Percentiles rank a stretch among this genome's conserved stretches.
Conservation (phyloP, 1,284 basidiomycete genomes). For the Inonotus obliquus region DNA sequence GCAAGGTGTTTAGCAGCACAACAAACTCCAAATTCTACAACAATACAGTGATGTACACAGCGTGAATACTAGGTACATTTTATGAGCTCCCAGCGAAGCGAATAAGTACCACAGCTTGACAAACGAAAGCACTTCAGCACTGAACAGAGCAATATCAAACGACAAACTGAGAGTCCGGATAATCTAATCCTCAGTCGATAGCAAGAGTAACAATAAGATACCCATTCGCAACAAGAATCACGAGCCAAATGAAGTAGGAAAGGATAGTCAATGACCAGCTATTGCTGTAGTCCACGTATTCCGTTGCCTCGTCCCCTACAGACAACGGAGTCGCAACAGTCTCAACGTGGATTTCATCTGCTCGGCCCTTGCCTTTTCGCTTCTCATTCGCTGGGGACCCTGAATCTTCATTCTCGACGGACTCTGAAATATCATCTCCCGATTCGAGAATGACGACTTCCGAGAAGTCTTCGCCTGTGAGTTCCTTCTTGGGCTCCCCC, state of each 20-base stretch:
- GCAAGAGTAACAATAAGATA: conserved; percentile 58
- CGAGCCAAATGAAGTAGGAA: conserved; percentile 57
- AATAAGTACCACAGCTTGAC: neutral
- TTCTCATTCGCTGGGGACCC: neutral
- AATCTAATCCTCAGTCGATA: conserved; percentile 22
- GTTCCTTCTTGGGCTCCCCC: neutral
- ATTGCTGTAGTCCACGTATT: conserved; percentile 58
- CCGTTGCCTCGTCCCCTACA: conserved; percentile 17
- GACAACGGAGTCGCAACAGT: conserved; percentile 1
- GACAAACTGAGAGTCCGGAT: neutral
- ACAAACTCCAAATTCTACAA: no score
- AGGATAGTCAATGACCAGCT: conserved; percentile 49
- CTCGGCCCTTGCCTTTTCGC: conserved; percentile 6
- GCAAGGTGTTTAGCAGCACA: no score
- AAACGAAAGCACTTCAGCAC: neutral
- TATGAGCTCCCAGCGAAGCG: no score
- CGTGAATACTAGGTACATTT: no score
- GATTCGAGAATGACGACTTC: neutral
- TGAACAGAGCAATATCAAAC: neutral
- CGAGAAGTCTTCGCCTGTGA: neutral
- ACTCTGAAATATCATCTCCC: neutral
- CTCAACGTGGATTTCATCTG: neutral
- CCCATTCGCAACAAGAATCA: conserved; percentile 68
- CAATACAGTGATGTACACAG: no score
- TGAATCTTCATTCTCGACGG: neutral